phyloP scores from a whole-genome alignment of 2,329 filamentous ascomycete genomes.

The Boeremia lycopersici region DNA sequence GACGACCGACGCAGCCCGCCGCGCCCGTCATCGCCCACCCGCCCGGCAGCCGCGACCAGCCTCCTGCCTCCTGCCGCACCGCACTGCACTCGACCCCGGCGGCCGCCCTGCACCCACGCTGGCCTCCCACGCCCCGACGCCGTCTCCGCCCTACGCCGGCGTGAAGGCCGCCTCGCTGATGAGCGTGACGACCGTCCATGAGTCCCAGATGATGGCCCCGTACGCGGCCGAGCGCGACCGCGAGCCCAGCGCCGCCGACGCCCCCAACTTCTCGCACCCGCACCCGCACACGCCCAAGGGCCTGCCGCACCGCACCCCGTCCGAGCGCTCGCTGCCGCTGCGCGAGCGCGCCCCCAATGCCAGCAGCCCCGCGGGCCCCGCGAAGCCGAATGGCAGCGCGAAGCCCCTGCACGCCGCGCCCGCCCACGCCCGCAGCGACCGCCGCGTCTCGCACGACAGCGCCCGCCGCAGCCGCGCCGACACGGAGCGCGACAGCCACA shows the following conservation, averaged over 20 bases:
- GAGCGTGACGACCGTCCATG: conserved; percentile 41
- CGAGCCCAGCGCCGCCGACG: conserved; percentile 32
- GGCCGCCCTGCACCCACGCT: conserved; percentile 25
- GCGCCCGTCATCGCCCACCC: not conserved
- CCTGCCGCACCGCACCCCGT: conserved; percentile 34
- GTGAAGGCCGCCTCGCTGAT: conserved; percentile 37
- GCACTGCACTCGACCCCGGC: conserved; percentile 8
- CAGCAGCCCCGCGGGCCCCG: too few species aligned
- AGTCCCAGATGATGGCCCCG: conserved; percentile 56
- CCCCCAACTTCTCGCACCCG: conserved; percentile 18
- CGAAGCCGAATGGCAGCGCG: conserved; percentile 42
- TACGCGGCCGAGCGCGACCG: conserved; percentile 51
- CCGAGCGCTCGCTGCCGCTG: conserved; percentile 31
- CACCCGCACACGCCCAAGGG: conserved; percentile 44
- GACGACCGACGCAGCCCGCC: not conserved
- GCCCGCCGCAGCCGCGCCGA: conserved; percentile 22
- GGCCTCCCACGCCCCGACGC: conserved; percentile 35
- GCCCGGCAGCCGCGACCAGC: not conserved
- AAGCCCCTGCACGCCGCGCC: conserved; percentile 19
- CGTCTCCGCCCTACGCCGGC: conserved; percentile 34
- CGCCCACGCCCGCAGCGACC: conserved; percentile 33
- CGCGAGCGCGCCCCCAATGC: conserved; percentile 36
- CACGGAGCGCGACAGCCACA: conserved; percentile 18
- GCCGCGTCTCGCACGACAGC: conserved; percentile 46
- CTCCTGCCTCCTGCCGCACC: not conserved